phyloP scores from a whole-genome alignment of 2,329 filamentous ascomycete species.

The Cytospora schulzeri region DNA sequence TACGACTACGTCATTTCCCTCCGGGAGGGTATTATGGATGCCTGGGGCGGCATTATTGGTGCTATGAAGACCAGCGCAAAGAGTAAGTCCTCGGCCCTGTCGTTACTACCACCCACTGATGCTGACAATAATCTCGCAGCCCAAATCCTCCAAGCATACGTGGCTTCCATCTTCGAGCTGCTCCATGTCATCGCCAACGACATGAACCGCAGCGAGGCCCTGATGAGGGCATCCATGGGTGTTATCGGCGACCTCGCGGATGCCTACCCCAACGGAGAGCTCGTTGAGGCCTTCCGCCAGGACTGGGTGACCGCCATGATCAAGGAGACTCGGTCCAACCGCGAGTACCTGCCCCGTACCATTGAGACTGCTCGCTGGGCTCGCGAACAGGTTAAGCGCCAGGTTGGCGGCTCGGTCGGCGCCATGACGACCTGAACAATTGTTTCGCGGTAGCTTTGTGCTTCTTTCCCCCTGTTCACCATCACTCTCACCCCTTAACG shows the following conservation, averaged over 20 bases:
- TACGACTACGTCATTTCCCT: conserved; percentile 94
- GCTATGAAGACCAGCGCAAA: conserved; percentile 85
- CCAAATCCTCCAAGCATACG: conserved; percentile 71
- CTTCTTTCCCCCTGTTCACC: conserved; percentile 21
- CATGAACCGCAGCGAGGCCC: conserved; percentile 83
- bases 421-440: conserved; percentile 53
- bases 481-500: conserved; percentile 27
- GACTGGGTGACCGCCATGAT: conserved; percentile 91
- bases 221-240: conserved; percentile 94
- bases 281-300: conserved; percentile 80
- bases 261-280: conserved; percentile 87
- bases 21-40: conserved; percentile 97
- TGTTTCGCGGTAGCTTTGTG: conserved; percentile 8
- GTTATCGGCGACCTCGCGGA: conserved; percentile 96
- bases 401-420: conserved; percentile 60
- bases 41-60: conserved; percentile 95
- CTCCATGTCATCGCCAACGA: conserved; percentile 80
- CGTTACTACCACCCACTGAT: background rate
- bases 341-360: conserved; percentile 81
- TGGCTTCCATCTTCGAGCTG: conserved; percentile 84
- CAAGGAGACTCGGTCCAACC: conserved; percentile 87
- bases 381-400: conserved; percentile 94
- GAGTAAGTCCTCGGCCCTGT: conserved; percentile 54
- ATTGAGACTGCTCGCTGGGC: conserved; percentile 97
- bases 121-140: conserved; percentile 51